phyloP scores from a whole-genome alignment of 2,329 filamentous ascomycete genomes.

The Alternaria sp. region DNA sequence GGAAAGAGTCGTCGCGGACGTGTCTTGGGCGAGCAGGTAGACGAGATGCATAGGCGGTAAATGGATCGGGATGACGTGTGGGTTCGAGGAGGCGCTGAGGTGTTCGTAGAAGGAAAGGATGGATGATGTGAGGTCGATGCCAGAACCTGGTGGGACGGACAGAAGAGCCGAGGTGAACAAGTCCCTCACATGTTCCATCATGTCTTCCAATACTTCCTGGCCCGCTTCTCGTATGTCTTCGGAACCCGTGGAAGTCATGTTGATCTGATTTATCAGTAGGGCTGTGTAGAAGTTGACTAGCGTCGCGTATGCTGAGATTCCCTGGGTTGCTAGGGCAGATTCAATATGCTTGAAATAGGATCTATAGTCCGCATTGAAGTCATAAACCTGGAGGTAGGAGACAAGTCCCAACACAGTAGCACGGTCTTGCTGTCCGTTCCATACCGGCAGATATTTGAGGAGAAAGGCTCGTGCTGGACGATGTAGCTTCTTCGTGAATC shows the following conservation, averaged over 20 bases:
- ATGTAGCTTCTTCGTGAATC: conserved; percentile 45
- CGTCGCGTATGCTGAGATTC: conserved; percentile 61
- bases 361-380: conserved; percentile 58
- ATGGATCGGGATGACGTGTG: conserved; percentile 65
- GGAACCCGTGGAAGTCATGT: conserved; percentile 42
- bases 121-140: conserved; percentile 57
- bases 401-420: conserved; percentile 62
- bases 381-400: conserved; percentile 52
- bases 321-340: conserved; percentile 48
- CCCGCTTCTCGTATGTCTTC: conserved; percentile 49
- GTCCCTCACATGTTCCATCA: conserved; percentile 42
- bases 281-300: conserved; percentile 73
- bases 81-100: conserved; percentile 54
- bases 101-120: conserved; percentile 74
- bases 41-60: conserved; percentile 73
- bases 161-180: conserved; percentile 43
- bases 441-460: conserved; percentile 44
- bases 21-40: conserved; percentile 74
- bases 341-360: conserved; percentile 54
- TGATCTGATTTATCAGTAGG: conserved; percentile 66
- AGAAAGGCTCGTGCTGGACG: conserved; percentile 45
- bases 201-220: conserved; percentile 45
- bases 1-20: conserved; percentile 69
- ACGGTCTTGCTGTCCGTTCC: conserved; percentile 46
- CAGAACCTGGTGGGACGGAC: conserved; percentile 32